A percentile compares a stretch with the other conserved stretches of the same genome.
These are phyloP conservation scores for Andrographis paniculata DNA, from an alignment of 305 asterid genomes.

Conservation along the genomic window DNA sequence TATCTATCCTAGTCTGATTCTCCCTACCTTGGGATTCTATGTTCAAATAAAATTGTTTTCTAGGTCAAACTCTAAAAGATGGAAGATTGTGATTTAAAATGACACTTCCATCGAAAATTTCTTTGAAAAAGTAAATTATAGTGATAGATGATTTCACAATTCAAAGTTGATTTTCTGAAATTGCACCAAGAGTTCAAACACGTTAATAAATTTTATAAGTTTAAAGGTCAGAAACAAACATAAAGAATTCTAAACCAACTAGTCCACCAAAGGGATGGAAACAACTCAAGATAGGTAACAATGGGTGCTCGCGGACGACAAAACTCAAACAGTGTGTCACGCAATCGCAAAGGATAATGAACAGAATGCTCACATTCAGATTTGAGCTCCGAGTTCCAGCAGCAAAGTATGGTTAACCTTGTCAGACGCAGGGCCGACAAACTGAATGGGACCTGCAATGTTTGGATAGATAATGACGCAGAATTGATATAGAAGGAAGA, in stretches of 20 bases:
- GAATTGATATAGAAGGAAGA: background rate
- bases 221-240: background rate
- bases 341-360: too few species aligned
- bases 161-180: too few species aligned
- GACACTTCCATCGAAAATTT: too few species aligned
- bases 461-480: background rate
- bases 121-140: too few species aligned
- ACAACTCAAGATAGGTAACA: background rate
- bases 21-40: background rate
- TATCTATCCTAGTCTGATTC: too few species aligned
- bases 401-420: constrained; percentile 67
- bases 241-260: background rate
- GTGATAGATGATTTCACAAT: too few species aligned
- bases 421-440: constrained; percentile 66
- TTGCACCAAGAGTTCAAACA: too few species aligned
- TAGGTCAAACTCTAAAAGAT: constrained; percentile 12
- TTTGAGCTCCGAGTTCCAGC: constrained; percentile 83
- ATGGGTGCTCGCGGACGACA: background rate
- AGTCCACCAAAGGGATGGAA: constrained; percentile 4
- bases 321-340: background rate
- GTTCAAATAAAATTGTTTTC: background rate
- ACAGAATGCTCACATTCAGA: constrained; percentile 43
- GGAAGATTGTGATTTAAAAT: background rate
- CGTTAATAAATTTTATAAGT: too few species aligned
- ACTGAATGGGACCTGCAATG: constrained; percentile 79